Conservation (phyloP, 23 red algal genomes). For the Gracilaria gracilis region DNA sequence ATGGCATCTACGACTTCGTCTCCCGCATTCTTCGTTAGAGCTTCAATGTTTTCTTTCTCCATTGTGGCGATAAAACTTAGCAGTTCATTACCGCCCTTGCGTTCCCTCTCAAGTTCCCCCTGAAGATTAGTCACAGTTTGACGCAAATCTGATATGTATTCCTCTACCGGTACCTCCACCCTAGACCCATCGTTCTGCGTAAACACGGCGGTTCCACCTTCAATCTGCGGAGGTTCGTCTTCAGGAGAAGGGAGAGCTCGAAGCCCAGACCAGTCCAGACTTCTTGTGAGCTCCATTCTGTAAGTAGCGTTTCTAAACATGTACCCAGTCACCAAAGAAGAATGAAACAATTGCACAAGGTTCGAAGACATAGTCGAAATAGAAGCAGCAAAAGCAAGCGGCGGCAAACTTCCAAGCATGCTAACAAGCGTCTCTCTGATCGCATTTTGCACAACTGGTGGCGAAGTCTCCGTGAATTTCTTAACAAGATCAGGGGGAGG, state of each 20-base stretch:
- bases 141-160: slow-evolving; percentile 85
- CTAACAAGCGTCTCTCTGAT: slow-evolving; percentile 84
- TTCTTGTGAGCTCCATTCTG: slow-evolving; percentile 72
- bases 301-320: slow-evolving; percentile 95
- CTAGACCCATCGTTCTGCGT: slow-evolving; percentile 76
- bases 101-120: slow-evolving; percentile 67
- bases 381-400: slow-evolving; percentile 61
- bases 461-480: slow-evolving; percentile 78
- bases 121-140: slow-evolving; percentile 73
- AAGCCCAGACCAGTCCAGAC: slow-evolving; percentile 59
- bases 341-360: slow-evolving; percentile 91
- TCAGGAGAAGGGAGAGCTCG: slow-evolving; percentile 37
- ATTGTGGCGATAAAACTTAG: slow-evolving; percentile 86
- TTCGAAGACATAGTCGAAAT: slow-evolving; percentile 84
- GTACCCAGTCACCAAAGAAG: slow-evolving; percentile 89
- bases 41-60: slow-evolving; percentile 88
- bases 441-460: slow-evolving; percentile 89
- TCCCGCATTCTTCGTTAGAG: slow-evolving; percentile 83
- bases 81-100: slow-evolving; percentile 85
- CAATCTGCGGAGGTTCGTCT: slow-evolving; percentile 52
- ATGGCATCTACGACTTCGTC: slow-evolving; percentile 97
- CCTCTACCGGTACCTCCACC: slow-evolving; percentile 77
- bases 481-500: slow-evolving; percentile 84
- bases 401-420: slow-evolving; percentile 92
- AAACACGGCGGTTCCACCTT: slow-evolving; percentile 75